Evolutionary conservation across 176 grass and related monocot genomes (phyloP).

Genomic region (Triticum urartu): DNA sequence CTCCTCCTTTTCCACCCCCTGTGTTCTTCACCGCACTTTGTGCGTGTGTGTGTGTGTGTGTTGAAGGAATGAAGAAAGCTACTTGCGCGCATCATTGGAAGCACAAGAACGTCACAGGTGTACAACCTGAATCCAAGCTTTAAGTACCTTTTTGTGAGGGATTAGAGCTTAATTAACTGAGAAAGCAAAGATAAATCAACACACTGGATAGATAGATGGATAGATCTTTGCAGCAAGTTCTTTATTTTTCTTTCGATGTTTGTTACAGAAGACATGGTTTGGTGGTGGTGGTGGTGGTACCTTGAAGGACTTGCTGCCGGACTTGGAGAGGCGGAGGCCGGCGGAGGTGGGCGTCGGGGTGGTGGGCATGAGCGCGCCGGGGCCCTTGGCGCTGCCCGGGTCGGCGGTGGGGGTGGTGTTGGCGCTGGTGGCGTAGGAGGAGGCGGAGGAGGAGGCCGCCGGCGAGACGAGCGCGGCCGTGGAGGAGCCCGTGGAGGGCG

Average conservation of each 20-base stretch:
- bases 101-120: slow-evolving; percentile 48
- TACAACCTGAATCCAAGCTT: slow-evolving; percentile 15
- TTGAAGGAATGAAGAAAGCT: slow-evolving; percentile 20
- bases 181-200: slow-evolving; percentile 16
- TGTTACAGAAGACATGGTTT: too few relatives aligned
- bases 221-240: slow-evolving; percentile 29
- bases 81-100: slow-evolving; percentile 45
- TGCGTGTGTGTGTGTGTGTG: slow-evolving; percentile 14
- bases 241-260: not conserved
- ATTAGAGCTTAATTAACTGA: not conserved
- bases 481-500: slow-evolving; percentile 38
- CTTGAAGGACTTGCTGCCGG: slow-evolving; percentile 83
- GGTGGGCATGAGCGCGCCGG: slow-evolving; percentile 73
- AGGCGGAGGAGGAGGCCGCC: slow-evolving; percentile 34
- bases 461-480: slow-evolving; percentile 56
- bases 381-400: slow-evolving; percentile 10
- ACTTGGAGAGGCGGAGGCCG: slow-evolving; percentile 82
- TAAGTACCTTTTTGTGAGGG: not conserved
- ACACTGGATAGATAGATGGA: not conserved
- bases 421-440: slow-evolving; percentile 48
- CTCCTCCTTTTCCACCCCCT: slow-evolving; percentile 23
- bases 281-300: slow-evolving; percentile 14
- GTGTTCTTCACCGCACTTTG: not conserved
- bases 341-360: slow-evolving; percentile 81
- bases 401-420: slow-evolving; percentile 45